A percentile compares a stretch with the other conserved stretches of the same genome.
Conservation (phyloP, 352 stramenopile genomes). For the Globisporangium sylvaticum region DNA sequence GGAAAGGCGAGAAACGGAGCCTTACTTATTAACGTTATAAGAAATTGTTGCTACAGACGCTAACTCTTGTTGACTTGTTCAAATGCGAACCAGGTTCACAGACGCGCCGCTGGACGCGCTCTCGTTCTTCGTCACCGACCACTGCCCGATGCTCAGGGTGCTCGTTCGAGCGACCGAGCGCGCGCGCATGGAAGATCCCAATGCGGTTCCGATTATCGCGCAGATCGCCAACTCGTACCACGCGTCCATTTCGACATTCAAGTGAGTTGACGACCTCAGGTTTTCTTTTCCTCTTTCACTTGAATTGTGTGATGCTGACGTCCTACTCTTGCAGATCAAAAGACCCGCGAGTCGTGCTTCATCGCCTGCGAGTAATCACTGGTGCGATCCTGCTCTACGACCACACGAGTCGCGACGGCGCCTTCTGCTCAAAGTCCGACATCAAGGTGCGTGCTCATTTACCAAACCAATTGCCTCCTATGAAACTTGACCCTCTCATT, state of each 20-base stretch:
- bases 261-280: too few species aligned
- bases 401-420: constrained; percentile 39
- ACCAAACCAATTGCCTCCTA: neutral
- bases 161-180: constrained; percentile 39
- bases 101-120: constrained; percentile 45
- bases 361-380: constrained; percentile 49
- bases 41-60: neutral
- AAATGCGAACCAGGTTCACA: constrained; percentile 19
- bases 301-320: too few species aligned
- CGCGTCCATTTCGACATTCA: constrained; percentile 27
- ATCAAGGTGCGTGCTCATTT: constrained; percentile 33
- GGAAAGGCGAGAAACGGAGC: constrained; percentile 25
- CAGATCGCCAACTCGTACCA: constrained; percentile 45
- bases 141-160: constrained; percentile 57
- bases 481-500: neutral
- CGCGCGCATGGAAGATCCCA: constrained; percentile 31
- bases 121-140: constrained; percentile 61
- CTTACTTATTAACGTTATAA: neutral
- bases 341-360: constrained; percentile 36
- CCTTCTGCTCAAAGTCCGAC: constrained; percentile 50
- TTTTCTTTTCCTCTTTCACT: too few species aligned
- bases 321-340: constrained; percentile 23
- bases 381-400: constrained; percentile 60
- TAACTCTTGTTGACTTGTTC: neutral
- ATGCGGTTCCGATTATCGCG: constrained; percentile 30